These are phyloP conservation scores for Brassica juncea DNA, from an alignment of 345 rosid species.

Conservation along the genomic window DNA sequence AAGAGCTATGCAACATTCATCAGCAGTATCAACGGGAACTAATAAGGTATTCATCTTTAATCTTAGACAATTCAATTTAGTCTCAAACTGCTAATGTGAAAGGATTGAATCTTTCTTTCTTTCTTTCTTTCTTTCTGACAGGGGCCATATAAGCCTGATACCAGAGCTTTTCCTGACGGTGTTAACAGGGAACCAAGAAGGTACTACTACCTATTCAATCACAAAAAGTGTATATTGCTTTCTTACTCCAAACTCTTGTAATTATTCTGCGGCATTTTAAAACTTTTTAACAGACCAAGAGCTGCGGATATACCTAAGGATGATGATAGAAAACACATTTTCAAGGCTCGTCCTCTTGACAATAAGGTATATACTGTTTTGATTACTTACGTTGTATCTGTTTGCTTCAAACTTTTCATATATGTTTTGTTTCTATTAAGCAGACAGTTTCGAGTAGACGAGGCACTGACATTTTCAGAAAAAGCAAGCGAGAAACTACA, in stretches of 20 bases:
- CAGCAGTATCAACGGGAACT: constrained; percentile 49
- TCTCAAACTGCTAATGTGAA: not conserved
- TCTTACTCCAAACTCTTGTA: constrained; percentile 9
- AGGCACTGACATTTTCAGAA: constrained; percentile 61
- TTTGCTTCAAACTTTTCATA: not conserved
- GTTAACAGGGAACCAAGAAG: constrained; percentile 62
- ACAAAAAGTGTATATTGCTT: not conserved
- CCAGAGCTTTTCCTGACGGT: constrained; percentile 41
- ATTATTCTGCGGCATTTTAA: not conserved
- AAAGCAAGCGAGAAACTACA: constrained; percentile 69
- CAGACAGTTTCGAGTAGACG: constrained; percentile 76
- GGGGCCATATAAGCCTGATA: constrained; percentile 50
- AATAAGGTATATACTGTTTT: constrained; percentile 60
- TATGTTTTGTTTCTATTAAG: constrained; percentile 5
- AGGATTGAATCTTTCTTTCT: constrained; percentile 18
- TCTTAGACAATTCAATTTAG: not conserved
- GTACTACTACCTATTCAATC: constrained; percentile 31
- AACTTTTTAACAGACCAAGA: constrained; percentile 45
- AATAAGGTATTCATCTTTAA: constrained; percentile 18
- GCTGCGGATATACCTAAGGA: constrained; percentile 45
- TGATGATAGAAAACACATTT: constrained; percentile 45
- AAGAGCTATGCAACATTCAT: constrained; percentile 79
- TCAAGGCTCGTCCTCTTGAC: constrained; percentile 69
- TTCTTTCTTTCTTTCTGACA: constrained; percentile 40
- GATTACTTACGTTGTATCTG: not conserved